Evolutionary conservation across 129 eudicot species (phyloP).

Genomic region (Deinandra increscens): DNA sequence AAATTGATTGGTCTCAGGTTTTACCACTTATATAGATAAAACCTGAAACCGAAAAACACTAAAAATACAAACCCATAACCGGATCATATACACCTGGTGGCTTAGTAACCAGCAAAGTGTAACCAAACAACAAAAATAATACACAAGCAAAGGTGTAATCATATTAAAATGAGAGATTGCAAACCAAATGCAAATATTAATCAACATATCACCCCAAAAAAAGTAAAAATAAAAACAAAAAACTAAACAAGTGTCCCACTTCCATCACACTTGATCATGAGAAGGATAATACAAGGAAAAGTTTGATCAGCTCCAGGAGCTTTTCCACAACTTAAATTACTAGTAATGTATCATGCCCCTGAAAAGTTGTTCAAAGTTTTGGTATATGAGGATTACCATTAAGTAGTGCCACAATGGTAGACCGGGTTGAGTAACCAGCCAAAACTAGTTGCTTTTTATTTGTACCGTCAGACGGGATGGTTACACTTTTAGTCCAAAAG

Average conservation of each 20-base stretch:
- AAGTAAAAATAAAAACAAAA: not conserved
- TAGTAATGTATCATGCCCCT: conserved; percentile 40
- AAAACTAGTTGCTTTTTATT: not conserved
- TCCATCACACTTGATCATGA: conserved; percentile 41
- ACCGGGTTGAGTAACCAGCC: not conserved
- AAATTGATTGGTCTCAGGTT: too few species aligned
- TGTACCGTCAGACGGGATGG: not conserved
- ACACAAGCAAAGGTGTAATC: conserved; percentile 28
- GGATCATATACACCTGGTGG: not conserved
- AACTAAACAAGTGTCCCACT: conserved; percentile 32
- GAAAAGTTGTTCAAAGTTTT: conserved; percentile 15
- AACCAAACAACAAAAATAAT: conserved; percentile 5
- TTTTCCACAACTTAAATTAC: conserved; percentile 45
- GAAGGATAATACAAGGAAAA: conserved; percentile 35
- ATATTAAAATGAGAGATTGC: conserved; percentile 35
- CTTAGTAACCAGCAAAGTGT: not conserved
- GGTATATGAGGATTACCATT: not conserved
- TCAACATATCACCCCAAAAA: conserved; percentile 28
- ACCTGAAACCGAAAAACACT: too few species aligned
- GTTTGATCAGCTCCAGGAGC: conserved; percentile 24
- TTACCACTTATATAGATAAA: too few species aligned
- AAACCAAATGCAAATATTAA: conserved; percentile 29
- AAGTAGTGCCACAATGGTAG: not conserved
- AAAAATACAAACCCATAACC: too few species aligned
- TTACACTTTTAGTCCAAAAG: not conserved